These are phyloP conservation scores for Erythrobasidium hasegawianum DNA, from an alignment of 1,284 basidiomycete genomes.

Conservation along the genomic window DNA sequence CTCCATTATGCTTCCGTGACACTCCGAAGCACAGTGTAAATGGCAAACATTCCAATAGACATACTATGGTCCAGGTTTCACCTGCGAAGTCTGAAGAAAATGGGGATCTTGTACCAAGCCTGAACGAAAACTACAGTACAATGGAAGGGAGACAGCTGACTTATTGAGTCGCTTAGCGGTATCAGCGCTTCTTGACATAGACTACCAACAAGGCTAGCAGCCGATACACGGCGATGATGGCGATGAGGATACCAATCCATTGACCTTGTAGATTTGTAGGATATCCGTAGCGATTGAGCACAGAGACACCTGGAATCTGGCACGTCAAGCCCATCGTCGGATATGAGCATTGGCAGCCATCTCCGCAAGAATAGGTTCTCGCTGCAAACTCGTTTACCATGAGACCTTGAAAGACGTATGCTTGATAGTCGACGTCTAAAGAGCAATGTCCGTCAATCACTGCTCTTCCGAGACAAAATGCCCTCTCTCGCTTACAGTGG, in stretches of 20 bases:
- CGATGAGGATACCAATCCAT: slow-evolving; percentile 48
- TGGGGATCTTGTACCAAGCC: no score
- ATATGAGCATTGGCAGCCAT: slow-evolving; percentile 49
- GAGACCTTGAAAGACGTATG: slow-evolving; percentile 53
- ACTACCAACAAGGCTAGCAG: slow-evolving; percentile 45
- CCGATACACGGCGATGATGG: slow-evolving; percentile 48
- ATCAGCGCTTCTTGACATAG: slow-evolving; percentile 31
- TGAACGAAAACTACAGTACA: no score
- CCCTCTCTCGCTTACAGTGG: slow-evolving; percentile 51
- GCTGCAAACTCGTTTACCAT: slow-evolving; percentile 57
- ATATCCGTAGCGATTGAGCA: slow-evolving; percentile 41
- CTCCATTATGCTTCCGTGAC: no score
- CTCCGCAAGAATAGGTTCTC: slow-evolving; percentile 51
- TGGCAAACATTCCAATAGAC: no score
- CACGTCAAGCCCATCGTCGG: slow-evolving; percentile 34
- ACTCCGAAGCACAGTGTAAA: no score
- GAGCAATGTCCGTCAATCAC: slow-evolving; percentile 1
- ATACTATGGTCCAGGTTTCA: no score
- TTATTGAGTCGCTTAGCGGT: no score
- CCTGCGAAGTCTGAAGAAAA: no score
- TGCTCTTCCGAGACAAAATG: slow-evolving; percentile 37
- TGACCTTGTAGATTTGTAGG: slow-evolving; percentile 40
- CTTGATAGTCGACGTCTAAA: slow-evolving; percentile 44
- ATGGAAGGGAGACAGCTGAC: no score
- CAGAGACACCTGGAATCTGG: slow-evolving; percentile 35